Conservation (phyloP, 2,329 filamentous ascomycete species). For the Botrytis elliptica region DNA sequence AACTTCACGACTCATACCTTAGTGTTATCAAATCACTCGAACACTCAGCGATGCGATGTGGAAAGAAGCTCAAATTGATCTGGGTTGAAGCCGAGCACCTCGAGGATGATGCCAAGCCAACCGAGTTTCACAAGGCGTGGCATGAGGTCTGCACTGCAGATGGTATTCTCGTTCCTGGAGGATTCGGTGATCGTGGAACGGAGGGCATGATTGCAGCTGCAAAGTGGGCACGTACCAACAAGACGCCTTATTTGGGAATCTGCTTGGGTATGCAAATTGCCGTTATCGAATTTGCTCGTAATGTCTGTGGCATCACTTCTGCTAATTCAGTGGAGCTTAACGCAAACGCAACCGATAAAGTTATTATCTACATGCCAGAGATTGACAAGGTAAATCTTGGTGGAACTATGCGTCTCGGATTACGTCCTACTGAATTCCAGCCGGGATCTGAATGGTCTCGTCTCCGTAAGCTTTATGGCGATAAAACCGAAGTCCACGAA, state of each 20-base stretch:
- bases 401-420: slow-evolving; percentile 80
- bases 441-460: slow-evolving; percentile 58
- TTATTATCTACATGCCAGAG: slow-evolving; percentile 93
- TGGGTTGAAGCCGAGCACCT: slow-evolving; percentile 86
- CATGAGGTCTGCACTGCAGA: slow-evolving; percentile 69
- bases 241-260: slow-evolving; percentile 81
- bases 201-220: slow-evolving; percentile 88
- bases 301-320: slow-evolving; percentile 63
- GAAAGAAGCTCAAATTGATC: slow-evolving; percentile 73
- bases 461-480: slow-evolving; percentile 72
- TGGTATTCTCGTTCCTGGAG: slow-evolving; percentile 58
- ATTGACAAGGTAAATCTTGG: slow-evolving; percentile 73
- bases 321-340: slow-evolving; percentile 37
- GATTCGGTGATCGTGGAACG: slow-evolving; percentile 71
- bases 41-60: slow-evolving; percentile 85
- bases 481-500: slow-evolving; percentile 58
- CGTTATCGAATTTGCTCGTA: slow-evolving; percentile 82
- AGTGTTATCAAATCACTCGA: slow-evolving; percentile 84
- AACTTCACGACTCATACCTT: slow-evolving; percentile 82
- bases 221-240: slow-evolving; percentile 82
- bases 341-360: slow-evolving; percentile 36
- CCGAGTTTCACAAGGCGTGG: slow-evolving; percentile 84
- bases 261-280: slow-evolving; percentile 77
- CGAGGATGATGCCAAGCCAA: slow-evolving; percentile 67
- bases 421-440: slow-evolving; percentile 74